These are phyloP conservation scores for Ganoderma leucocontextum DNA, from an alignment of 1,284 basidiomycete species.

Conservation along the genomic window DNA sequence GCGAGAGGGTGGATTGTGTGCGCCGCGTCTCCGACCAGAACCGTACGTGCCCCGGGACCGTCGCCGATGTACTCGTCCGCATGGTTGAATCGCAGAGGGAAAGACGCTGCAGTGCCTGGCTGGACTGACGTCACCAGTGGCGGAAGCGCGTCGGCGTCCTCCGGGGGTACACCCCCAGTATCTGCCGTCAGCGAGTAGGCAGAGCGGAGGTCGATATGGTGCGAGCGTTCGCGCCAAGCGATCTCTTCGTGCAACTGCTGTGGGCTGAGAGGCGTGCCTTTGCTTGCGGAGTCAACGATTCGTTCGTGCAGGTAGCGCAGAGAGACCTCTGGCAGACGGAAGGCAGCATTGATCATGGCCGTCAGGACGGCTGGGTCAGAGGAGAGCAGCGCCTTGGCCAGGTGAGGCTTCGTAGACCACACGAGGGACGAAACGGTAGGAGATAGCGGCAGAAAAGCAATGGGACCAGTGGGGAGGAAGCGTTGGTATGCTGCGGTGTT, in stretches of 20 bases:
- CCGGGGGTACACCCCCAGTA: constrained; percentile 64
- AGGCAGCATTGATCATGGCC: constrained; percentile 90
- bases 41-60: constrained; percentile 73
- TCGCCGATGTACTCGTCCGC: constrained; percentile 89
- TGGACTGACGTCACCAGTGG: constrained; percentile 82
- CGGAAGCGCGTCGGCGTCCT: constrained; percentile 73
- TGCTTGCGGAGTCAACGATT: constrained; percentile 61
- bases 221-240: constrained; percentile 71
- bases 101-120: constrained; percentile 83
- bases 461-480: constrained; percentile 95
- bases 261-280: constrained; percentile 52
- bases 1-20: constrained; percentile 98
- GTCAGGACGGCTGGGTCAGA: constrained; percentile 74
- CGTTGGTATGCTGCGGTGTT: constrained; percentile 93
- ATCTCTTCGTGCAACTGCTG: constrained; percentile 66
- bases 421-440: constrained; percentile 87
- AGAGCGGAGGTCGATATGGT: constrained; percentile 68
- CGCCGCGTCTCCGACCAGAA: constrained; percentile 94
- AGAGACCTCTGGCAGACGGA: constrained; percentile 84
- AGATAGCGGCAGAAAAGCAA: constrained; percentile 92
- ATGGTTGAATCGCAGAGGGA: constrained; percentile 91
- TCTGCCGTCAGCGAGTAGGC: constrained; percentile 61
- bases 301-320: constrained; percentile 74
- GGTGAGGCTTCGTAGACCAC: constrained; percentile 89
- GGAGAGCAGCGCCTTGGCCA: constrained; percentile 79